Percentiles rank a stretch among this genome's conserved stretches.
Evolutionary conservation across 352 stramenopile species (phyloP).

Genomic region (Phytophthora ohioensis): DNA sequence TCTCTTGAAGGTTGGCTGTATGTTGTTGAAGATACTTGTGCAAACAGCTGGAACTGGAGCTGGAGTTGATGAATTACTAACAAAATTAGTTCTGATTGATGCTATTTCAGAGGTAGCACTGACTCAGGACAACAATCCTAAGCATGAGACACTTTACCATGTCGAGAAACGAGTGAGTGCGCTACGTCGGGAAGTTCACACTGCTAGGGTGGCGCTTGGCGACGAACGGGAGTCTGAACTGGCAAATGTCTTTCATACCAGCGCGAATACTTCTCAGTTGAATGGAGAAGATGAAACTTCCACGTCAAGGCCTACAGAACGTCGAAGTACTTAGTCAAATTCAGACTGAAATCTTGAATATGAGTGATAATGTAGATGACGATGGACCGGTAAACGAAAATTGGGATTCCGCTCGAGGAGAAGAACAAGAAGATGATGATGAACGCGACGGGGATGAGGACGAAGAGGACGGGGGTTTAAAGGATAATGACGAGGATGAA

Average conservation of each 20-base stretch:
- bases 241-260: slow-evolving; percentile 2
- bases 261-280: not conserved
- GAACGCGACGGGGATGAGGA: slow-evolving; percentile 46
- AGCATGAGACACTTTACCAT: slow-evolving; percentile 43
- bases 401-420: slow-evolving; percentile 19
- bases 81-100: slow-evolving; percentile 22
- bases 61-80: slow-evolving; percentile 24
- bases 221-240: slow-evolving; percentile 46
- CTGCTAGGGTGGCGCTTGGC: slow-evolving; percentile 43
- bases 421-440: slow-evolving; percentile 22
- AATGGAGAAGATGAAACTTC: not conserved
- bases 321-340: slow-evolving; percentile 11
- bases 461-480: slow-evolving; percentile 54
- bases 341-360: not conserved
- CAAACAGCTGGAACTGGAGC: slow-evolving; percentile 24
- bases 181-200: slow-evolving; percentile 59
- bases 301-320: not conserved
- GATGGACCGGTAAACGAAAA: slow-evolving; percentile 12
- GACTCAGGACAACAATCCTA: slow-evolving; percentile 28
- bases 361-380: slow-evolving; percentile 17
- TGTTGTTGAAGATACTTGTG: slow-evolving; percentile 35
- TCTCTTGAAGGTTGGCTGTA: slow-evolving; percentile 9
- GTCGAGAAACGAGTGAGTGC: slow-evolving; percentile 49
- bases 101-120: slow-evolving; percentile 21
- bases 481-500: slow-evolving; percentile 46